A percentile compares a stretch with the other conserved stretches of the same genome.
Evolutionary conservation across 768 basidiomycete species (phyloP).

Genomic region (Hortiboletus flavorubellus): DNA sequence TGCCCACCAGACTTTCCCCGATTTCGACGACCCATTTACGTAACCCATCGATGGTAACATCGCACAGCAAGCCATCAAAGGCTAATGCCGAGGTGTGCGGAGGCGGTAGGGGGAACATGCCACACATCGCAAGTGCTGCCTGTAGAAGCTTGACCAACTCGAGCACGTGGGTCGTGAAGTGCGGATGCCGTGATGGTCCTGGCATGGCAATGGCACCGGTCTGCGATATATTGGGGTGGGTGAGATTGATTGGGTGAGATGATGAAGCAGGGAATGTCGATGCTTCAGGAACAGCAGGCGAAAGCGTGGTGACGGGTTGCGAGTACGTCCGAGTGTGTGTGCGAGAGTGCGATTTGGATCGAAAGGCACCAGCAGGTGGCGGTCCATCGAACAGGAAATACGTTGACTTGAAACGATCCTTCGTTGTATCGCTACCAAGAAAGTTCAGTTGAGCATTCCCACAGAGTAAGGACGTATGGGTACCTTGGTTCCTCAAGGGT

Average conservation of each 20-base stretch:
- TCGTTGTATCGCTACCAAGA: conserved; percentile 62
- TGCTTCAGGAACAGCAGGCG: conserved; percentile 20
- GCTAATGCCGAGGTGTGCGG: conserved; percentile 7
- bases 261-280: conserved; percentile 22
- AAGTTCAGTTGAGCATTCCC: conserved; percentile 8
- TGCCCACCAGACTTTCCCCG: conserved; percentile 55
- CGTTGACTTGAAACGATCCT: conserved; percentile 72
- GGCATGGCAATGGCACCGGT: background rate
- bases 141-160: conserved; percentile 77
- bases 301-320: conserved; percentile 24
- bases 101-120: conserved; percentile 46
- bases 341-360: conserved; percentile 30
- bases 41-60: conserved; percentile 70
- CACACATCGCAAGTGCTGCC: conserved; percentile 66
- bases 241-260: conserved; percentile 20
- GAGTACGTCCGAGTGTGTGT: conserved; percentile 29
- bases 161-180: conserved; percentile 66
- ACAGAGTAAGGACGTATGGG: conserved; percentile 6
- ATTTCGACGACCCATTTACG: conserved; percentile 64
- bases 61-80: conserved; percentile 73
- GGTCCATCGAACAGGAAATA: conserved; percentile 55
- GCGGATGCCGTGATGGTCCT: conserved; percentile 26
- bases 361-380: conserved; percentile 20
- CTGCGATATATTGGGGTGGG: conserved; percentile 18
- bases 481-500: conserved; percentile 74